A percentile compares a stretch with the other conserved stretches of the same genome.
phyloP scores from a whole-genome alignment of 2,329 filamentous ascomycete species.

The Fusarium anguioides region DNA sequence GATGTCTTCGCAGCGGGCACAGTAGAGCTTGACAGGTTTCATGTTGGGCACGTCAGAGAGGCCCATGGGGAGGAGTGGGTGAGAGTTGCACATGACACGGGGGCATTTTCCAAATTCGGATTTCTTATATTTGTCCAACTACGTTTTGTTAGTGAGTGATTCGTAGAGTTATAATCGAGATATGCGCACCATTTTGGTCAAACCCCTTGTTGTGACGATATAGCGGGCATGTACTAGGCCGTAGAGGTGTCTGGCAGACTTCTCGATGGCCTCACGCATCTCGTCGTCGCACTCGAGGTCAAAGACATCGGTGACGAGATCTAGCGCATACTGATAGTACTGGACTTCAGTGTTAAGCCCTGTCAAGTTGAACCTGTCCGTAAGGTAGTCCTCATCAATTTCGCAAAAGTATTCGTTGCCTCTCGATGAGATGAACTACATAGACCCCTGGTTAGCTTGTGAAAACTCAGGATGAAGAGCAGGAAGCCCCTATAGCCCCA shows the following conservation, averaged over 20 bases:
- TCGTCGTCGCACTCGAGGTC: constrained; percentile 99
- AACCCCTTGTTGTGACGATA: constrained; percentile 92
- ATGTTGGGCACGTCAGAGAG: constrained; percentile 88
- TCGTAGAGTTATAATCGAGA: neutral
- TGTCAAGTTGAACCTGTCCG: constrained; percentile 97
- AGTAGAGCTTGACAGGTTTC: constrained; percentile 97
- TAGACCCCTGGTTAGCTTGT: constrained; percentile 26
- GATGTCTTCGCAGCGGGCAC: constrained; percentile 94
- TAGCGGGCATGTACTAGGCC: constrained; percentile 96
- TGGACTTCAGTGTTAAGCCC: constrained; percentile 97
- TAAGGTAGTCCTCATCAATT: constrained; percentile 98
- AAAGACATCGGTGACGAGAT: constrained; percentile 97
- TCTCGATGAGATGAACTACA: constrained; percentile 93
- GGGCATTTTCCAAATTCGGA: constrained; percentile 98
- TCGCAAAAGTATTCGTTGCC: constrained; percentile 99
- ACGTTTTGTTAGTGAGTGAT: neutral
- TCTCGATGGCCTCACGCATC: constrained; percentile 97
- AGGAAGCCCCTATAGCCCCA: constrained; percentile 20
- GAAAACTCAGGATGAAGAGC: neutral
- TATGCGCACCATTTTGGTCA: constrained; percentile 88
- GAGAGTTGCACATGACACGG: constrained; percentile 91
- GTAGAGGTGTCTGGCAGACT: constrained; percentile 94
- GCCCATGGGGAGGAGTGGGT: constrained; percentile 94
- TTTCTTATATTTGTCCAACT: constrained; percentile 99
- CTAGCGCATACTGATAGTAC: constrained; percentile 98